Evolutionary conservation across 768 basidiomycete species (phyloP), one percentile per base, ranked within the genome.

Genomic region (Suillus paluster): DNA sequence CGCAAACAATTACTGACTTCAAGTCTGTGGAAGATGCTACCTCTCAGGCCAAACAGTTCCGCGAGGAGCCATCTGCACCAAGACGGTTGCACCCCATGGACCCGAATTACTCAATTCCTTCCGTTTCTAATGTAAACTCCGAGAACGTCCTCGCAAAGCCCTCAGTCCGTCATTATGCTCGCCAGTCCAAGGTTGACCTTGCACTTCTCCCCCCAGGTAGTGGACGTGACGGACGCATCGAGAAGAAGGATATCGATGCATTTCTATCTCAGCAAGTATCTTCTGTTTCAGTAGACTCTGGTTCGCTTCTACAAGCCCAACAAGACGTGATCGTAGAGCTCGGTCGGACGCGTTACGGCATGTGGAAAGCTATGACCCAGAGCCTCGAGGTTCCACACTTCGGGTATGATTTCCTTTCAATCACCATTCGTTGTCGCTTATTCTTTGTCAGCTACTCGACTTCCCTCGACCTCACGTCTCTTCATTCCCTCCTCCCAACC

Each of bases 291-390:
- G 8, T 36, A n/a, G 5, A 62, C 23, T 42, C 36, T 14, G 17
- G 52, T 15, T 52, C 34, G 3, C 19, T 21, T 53, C 11, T 34
- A 15, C 52, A 54, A 36, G 53, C 66, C 5, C 59, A 59, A 36
- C 66, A 81, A 44, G 90, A 92, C 61, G 75, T 82, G 11, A 77
- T 89, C 3, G 84, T 94, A 3, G 91, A 92, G 57, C 80, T 95
- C 27, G 88, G 87, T 5, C 79, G 92, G 65, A 93, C 91, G 15
- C 80, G 94, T 58, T 85, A 87, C 69, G 87, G 86, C 11, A 96
- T 95, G 94, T 95, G 87, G 88, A 92, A 91, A 67, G 90, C 92
- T 3, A 95, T 95, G 94, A 84, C 81, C 11, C 92, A 91, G 84
- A 92, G 92, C 67, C 80, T 95, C 58, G 86, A 90, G 68, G 90